Conservation (phyloP, 1,284 basidiomycete genomes). For the Neonothopanus nambi region DNA sequence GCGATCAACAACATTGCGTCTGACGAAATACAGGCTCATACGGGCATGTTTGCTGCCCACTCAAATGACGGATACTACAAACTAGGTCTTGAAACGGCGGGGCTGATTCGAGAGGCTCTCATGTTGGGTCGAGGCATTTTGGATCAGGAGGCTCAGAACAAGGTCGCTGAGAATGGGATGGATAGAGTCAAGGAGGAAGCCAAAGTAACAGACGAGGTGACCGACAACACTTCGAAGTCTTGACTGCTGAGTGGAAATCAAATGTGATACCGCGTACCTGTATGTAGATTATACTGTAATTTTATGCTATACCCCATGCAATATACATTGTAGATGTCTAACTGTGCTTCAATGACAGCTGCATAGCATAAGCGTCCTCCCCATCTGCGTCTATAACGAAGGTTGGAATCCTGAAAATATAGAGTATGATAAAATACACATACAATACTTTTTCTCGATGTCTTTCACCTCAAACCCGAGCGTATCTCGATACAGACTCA, state of each 20-base stretch:
- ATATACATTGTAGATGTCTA: background rate
- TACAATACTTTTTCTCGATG: conserved; percentile 90
- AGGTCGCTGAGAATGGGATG: conserved; percentile 7
- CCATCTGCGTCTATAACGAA: conserved; percentile 77
- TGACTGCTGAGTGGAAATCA: no score
- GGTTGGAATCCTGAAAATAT: conserved; percentile 15
- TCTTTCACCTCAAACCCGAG: conserved; percentile 86
- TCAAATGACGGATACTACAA: conserved; percentile 92
- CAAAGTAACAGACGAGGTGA: no score
- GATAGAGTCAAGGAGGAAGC: no score
- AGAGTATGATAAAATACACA: conserved; percentile 24
- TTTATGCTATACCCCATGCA: background rate
- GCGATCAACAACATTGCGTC: conserved; percentile 65
- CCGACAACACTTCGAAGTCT: no score
- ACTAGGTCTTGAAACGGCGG: conserved; percentile 70
- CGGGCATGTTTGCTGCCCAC: conserved; percentile 81
- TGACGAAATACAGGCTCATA: conserved; percentile 88
- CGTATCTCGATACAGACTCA: conserved; percentile 86
- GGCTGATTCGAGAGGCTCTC: conserved; percentile 59
- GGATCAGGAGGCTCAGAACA: conserved; percentile 9
- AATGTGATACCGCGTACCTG: no score
- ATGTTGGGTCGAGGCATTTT: conserved; percentile 26
- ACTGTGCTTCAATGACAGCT: conserved; percentile 52
- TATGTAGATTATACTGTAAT: conserved; percentile 5
- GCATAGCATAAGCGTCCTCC: conserved; percentile 92